phyloP scores from a whole-genome alignment of 2,329 filamentous ascomycete species.

The Ascocoryne sarcoides region DNA sequence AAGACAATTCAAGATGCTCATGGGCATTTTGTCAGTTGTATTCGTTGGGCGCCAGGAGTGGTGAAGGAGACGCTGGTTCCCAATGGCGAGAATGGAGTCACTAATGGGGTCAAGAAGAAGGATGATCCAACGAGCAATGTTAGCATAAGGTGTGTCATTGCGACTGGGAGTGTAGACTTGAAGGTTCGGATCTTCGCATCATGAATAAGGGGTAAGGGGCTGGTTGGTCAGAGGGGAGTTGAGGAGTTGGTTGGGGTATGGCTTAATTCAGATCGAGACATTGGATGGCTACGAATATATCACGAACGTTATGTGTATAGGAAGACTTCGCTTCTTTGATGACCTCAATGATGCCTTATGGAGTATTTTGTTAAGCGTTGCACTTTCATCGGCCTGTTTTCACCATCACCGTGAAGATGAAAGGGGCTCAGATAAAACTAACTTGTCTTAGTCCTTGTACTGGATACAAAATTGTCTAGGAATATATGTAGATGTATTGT shows the following conservation, averaged over 20 bases:
- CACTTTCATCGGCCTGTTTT: too few species aligned
- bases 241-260: conserved; percentile 14
- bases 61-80: conserved; percentile 46
- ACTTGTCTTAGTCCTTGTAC: too few species aligned
- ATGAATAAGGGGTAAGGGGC: conserved; percentile 18
- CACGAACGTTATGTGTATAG: conserved; percentile 25
- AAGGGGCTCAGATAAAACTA: too few species aligned
- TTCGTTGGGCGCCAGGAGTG: conserved; percentile 78
- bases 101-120: conserved; percentile 40
- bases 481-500: too few species aligned
- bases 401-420: too few species aligned
- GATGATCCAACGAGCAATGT: conserved; percentile 39
- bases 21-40: conserved; percentile 74
- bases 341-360: too few species aligned
- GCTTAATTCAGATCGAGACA: not conserved
- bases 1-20: conserved; percentile 72
- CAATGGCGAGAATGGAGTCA: conserved; percentile 34
- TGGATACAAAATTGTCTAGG: too few species aligned
- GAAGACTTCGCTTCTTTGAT: conserved; percentile 11
- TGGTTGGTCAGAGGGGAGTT: conserved; percentile 15
- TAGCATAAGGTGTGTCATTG: conserved; percentile 75
- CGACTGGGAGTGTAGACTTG: conserved; percentile 77
- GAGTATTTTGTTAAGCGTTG: too few species aligned
- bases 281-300: conserved; percentile 15
- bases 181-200: conserved; percentile 70